These are phyloP conservation scores for Peterozyma xylosa DNA, from an alignment of 805 yeast genomes.

Conservation along the genomic window DNA sequence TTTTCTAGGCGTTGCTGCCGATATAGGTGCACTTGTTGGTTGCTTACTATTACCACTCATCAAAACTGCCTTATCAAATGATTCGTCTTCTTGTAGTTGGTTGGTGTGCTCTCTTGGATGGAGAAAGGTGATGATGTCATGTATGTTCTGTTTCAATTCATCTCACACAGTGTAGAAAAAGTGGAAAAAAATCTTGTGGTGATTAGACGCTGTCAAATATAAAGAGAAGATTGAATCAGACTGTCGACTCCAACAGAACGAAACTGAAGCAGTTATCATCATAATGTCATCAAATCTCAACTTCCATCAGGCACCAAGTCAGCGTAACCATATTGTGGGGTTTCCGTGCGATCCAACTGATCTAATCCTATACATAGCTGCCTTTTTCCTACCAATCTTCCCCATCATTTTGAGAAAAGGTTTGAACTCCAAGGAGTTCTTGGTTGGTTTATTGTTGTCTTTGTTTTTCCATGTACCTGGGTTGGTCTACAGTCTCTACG, in stretches of 20 bases:
- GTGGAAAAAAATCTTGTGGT: not conserved
- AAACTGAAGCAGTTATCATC: not conserved
- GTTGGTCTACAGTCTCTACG: constrained; percentile 40
- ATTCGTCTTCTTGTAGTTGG: no score
- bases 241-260: not conserved
- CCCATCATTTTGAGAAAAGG: constrained; percentile 68
- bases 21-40: no score
- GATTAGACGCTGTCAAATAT: not conserved
- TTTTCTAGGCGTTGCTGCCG: not conserved
- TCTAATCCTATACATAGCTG: constrained; percentile 47
- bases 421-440: constrained; percentile 43
- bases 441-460: constrained; percentile 33
- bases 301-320: not conserved
- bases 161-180: no score
- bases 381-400: constrained; percentile 66
- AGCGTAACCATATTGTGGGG: constrained; percentile 11
- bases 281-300: not conserved
- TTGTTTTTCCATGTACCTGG: constrained; percentile 45
- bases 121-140: no score
- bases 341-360: constrained; percentile 28
- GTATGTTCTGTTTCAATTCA: no score
- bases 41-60: no score
- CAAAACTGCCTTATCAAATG: no score
- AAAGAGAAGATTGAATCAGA: not conserved
- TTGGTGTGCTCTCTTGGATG: no score